Percentiles rank a stretch among this genome's conserved stretches.
phyloP scores from a whole-genome alignment of 352 stramenopile genomes.

The Globisporangium orthogonon region DNA sequence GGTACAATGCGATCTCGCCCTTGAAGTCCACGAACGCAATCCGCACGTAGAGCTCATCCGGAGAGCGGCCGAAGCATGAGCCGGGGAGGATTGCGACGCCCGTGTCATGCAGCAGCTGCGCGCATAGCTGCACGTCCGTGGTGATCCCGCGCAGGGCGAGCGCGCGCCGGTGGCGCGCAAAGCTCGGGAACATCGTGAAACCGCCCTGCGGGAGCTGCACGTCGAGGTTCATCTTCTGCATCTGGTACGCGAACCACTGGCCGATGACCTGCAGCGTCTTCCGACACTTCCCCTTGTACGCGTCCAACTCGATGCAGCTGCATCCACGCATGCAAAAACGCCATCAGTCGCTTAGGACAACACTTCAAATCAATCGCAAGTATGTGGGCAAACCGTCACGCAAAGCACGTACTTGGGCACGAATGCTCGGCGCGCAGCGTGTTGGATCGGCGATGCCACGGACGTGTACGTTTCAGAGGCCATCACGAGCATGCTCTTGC shows the following conservation, averaged over 20 bases:
- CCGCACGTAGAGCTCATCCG: conserved; percentile 70
- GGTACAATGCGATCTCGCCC: conserved; percentile 79
- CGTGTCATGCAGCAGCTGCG: conserved; percentile 75
- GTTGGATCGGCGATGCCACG: conserved; percentile 79
- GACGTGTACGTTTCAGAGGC: conserved; percentile 87
- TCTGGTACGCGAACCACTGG: conserved; percentile 75
- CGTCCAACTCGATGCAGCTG: conserved; percentile 68
- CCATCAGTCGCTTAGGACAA: no score
- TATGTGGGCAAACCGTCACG: neutral
- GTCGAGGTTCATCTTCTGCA: conserved; percentile 81
- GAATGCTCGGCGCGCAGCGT: conserved; percentile 76
- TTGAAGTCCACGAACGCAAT: conserved; percentile 88
- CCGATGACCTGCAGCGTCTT: conserved; percentile 81
- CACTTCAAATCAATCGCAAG: no score
- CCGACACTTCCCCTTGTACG: conserved; percentile 80
- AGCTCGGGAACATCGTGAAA: conserved; percentile 85
- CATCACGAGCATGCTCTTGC: conserved; percentile 86
- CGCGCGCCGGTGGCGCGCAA: conserved; percentile 59
- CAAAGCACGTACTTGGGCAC: conserved; percentile 46
- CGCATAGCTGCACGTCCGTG: conserved; percentile 70
- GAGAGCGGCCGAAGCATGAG: conserved; percentile 73
- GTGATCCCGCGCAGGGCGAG: conserved; percentile 53
- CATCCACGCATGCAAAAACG: neutral
- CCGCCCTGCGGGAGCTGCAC: conserved; percentile 69
- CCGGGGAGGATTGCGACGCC: conserved; percentile 81